Percentiles rank a stretch among this genome's conserved stretches.
Conservation (phyloP, 31 red algal species). For the Asparagopsis taxiformis region DNA sequence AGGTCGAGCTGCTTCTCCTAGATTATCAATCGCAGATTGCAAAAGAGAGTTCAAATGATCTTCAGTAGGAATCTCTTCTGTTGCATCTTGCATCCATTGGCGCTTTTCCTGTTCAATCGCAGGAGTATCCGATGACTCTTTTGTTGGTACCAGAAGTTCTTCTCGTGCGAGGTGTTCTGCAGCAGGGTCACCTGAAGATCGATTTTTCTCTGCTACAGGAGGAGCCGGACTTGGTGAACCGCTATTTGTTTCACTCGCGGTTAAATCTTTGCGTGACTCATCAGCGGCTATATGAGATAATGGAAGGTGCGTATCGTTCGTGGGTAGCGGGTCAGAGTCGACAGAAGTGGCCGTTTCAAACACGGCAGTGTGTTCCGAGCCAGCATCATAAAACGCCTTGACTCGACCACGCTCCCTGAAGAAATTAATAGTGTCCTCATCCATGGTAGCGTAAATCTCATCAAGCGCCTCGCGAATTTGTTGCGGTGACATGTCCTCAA, state of each 20-base stretch:
- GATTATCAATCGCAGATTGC: constrained; percentile 15
- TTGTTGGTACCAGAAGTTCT: neutral
- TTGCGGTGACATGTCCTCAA: constrained; percentile 27
- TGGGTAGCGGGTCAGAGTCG: neutral
- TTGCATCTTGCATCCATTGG: constrained; percentile 61
- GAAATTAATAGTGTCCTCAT: constrained; percentile 33
- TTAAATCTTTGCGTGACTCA: neutral
- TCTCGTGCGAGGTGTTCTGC: neutral
- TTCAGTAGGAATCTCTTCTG: constrained; percentile 5
- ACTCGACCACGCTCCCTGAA: constrained; percentile 15
- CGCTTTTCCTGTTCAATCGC: constrained; percentile 36
- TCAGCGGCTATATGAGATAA: neutral
- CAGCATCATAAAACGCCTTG: neutral
- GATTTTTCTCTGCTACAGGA: too few relatives aligned
- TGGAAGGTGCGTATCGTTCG: neutral
- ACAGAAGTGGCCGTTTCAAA: neutral
- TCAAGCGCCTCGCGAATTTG: constrained; percentile 37
- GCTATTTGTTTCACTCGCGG: neutral
- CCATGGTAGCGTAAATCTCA: constrained; percentile 22
- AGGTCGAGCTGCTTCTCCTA: constrained; percentile 23
- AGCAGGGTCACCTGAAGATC: neutral
- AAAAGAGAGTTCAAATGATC: constrained; percentile 36
- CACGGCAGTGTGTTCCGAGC: neutral
- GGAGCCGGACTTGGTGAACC: neutral
- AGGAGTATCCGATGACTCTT: neutral